phyloP scores from a whole-genome alignment of 2,329 filamentous ascomycete species.

The Ascochyta viciae-villosae region DNA sequence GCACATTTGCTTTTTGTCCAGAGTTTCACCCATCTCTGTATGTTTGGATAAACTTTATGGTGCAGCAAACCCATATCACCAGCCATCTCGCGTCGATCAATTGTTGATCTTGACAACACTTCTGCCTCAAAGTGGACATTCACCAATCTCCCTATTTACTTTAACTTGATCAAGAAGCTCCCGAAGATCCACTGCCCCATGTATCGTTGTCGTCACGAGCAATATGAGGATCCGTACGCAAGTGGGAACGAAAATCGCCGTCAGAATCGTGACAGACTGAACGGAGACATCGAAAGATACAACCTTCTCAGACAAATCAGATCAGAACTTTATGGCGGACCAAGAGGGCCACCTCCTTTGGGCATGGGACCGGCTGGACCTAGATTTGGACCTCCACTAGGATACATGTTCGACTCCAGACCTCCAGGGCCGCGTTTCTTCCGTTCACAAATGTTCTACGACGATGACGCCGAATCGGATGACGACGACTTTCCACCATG shows the following conservation, averaged over 20 bases:
- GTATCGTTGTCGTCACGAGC: slow-evolving; percentile 1
- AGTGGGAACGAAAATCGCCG: slow-evolving; percentile 23
- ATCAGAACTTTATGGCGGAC: not conserved
- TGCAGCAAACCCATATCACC: not conserved
- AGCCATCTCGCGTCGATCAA: not conserved
- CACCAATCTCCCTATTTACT: not conserved
- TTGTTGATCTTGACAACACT: not conserved
- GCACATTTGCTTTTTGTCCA: not conserved
- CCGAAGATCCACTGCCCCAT: not conserved
- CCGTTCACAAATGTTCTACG: not conserved
- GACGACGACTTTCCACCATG: not conserved
- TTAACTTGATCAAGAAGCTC: not conserved
- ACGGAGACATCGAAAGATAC: not conserved
- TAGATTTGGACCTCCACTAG: not conserved
- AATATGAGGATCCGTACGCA: slow-evolving; percentile 15
- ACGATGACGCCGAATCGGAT: not conserved
- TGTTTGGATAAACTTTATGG: not conserved
- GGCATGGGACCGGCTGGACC: not conserved
- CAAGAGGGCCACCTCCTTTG: not conserved
- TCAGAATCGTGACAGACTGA: slow-evolving; percentile 11
- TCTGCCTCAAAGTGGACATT: not conserved
- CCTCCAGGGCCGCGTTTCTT: not conserved
- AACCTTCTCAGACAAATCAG: not conserved
- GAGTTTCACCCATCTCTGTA: not conserved
- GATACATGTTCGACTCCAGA: not conserved